phyloP scores from a whole-genome alignment of 2,329 filamentous ascomycete species.

The Colletotrichum viniferum region DNA sequence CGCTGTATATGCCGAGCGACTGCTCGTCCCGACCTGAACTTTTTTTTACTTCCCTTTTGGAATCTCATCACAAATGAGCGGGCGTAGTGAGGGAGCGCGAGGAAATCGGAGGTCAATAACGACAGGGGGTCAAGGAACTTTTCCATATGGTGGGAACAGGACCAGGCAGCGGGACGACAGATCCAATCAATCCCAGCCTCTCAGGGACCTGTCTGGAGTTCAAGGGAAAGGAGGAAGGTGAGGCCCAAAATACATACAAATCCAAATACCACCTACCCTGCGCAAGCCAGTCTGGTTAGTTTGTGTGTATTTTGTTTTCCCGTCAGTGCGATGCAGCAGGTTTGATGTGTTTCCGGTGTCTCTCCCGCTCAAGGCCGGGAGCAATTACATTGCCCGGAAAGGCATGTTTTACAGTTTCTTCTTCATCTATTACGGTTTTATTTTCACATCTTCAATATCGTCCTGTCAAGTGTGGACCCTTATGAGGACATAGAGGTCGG shows the following conservation, averaged over 20 bases:
- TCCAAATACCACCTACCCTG: conserved; percentile 4
- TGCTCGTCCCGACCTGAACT: background rate
- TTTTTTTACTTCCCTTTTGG: background rate
- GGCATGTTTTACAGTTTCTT: conserved; percentile 12
- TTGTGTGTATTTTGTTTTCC: background rate
- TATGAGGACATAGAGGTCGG: background rate
- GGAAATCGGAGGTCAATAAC: background rate
- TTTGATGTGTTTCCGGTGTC: background rate
- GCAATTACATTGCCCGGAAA: background rate
- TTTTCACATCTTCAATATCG: background rate
- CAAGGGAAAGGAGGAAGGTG: background rate
- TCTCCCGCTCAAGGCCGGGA: background rate
- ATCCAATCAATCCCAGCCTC: background rate
- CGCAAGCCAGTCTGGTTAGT: background rate
- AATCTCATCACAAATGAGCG: background rate
- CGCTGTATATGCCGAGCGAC: background rate
- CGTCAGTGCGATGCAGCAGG: background rate
- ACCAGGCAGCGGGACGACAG: background rate
- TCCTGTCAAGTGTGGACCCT: conserved; percentile 1
- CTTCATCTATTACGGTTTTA: conserved; percentile 13
- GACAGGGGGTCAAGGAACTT: background rate
- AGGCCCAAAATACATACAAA: background rate
- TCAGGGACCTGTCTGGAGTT: background rate
- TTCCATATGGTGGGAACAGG: background rate
- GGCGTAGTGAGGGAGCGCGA: conserved; percentile 8